Base-by-base conservation (phyloP, 768 basidiomycete genomes). In the Hygrocybe punicea region DNA sequence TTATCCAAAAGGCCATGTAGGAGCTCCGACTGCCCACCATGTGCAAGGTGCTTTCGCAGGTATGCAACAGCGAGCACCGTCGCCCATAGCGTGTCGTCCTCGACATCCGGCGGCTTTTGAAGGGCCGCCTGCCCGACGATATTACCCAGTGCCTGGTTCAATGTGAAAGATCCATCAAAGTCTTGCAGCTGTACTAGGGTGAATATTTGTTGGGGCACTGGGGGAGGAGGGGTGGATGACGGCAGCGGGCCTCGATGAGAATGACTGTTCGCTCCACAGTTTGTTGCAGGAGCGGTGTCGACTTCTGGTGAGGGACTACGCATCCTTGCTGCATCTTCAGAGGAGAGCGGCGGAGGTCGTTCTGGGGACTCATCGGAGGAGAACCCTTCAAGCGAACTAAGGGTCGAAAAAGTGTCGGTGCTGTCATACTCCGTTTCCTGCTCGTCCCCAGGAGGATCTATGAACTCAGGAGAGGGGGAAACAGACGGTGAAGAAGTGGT, bases 91-190 rank as follows among this genome's bases (percentile, higher is more conserved):
- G 51, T 67, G 19, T 53, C 64, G 45, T 77, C 75, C 6, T 63
- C 62, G 16, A 67, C 48, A 4, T 66, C 69, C 14, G 55, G 62
- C 1, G 65, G 70, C 58, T 76, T 73, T 8, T 64, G 57, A 3
- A 78, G 48, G 1, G 72, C 69, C 0, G 56, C 58, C 0, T 63
- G 52, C 6, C 80, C 80, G 4, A 81, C 69, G 35, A 84, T 63
- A 13, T 9, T 49, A 0, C 60, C 60, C 6, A 82, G 65, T 1
- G 62, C 39, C 3, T 72, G 61, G 33, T 69, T 61, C 1, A 68
- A 57, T 7, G 61, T n/a, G 64, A 81, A 84, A 1, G 81, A 81
- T 0, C 84, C 84, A 51, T 83, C 78, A 24, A 73, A 72, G 2
- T 58, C 47, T 68, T 82, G 79, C 19, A 78, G 57, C 13, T 60